A percentile compares a stretch with the other conserved stretches of the same genome.
phyloP scores from a whole-genome alignment of 2,329 filamentous ascomycete species.

The Trichoderma sp. region DNA sequence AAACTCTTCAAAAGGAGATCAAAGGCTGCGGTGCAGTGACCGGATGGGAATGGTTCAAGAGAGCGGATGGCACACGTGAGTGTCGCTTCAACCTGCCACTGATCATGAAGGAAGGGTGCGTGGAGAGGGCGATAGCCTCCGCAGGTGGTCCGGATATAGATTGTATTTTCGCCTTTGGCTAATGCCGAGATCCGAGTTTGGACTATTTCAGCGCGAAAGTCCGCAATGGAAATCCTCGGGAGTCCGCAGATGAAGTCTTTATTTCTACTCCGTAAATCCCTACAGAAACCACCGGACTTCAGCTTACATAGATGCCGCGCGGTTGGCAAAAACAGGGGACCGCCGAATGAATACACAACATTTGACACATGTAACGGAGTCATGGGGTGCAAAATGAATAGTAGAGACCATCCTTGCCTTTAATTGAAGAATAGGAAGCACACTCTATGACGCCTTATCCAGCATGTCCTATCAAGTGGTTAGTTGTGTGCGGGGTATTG shows the following conservation, averaged over 20 bases:
- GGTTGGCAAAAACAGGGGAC: neutral
- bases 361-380: neutral
- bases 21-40: constrained; percentile 9
- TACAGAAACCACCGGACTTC: neutral
- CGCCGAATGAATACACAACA: neutral
- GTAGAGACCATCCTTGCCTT: neutral
- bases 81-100: neutral
- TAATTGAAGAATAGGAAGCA: neutral
- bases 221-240: neutral
- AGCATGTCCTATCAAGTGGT: neutral
- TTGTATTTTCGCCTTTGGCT: neutral
- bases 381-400: neutral
- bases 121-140: constrained; percentile 5
- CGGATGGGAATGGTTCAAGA: neutral
- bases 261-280: neutral
- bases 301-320: neutral
- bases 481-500: neutral
- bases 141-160: constrained; percentile 5
- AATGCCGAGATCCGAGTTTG: neutral
- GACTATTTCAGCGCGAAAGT: neutral
- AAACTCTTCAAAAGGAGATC: neutral
- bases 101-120: neutral
- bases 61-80: neutral
- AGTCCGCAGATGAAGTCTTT: neutral
- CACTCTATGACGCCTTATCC: neutral